Conservation (phyloP, 2,329 filamentous ascomycete species). For the Onygena corvina region DNA sequence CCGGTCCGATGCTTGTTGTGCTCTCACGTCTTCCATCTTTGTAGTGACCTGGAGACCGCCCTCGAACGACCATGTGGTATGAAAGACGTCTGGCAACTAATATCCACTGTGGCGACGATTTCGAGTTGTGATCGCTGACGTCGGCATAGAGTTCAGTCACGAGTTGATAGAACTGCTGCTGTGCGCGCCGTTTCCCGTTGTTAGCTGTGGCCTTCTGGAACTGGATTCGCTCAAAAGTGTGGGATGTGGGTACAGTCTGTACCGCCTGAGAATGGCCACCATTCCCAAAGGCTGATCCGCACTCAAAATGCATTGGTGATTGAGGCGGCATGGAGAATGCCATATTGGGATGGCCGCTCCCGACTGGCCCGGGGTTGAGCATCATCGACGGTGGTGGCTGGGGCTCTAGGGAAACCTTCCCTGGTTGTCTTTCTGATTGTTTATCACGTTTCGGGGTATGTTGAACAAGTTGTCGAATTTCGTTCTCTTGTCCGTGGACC, state of each 20-base stretch:
- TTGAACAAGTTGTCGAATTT: slow-evolving; percentile 72
- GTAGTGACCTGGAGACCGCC: slow-evolving; percentile 70
- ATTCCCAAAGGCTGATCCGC: slow-evolving; percentile 22
- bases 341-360: slow-evolving; percentile 18
- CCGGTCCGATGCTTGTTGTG: slow-evolving; percentile 58
- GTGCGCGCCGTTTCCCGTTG: slow-evolving; percentile 79
- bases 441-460: slow-evolving; percentile 89
- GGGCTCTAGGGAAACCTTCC: slow-evolving; percentile 55
- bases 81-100: slow-evolving; percentile 62
- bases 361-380: slow-evolving; percentile 20
- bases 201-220: slow-evolving; percentile 92
- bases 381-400: slow-evolving; percentile 44
- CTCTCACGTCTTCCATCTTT: slow-evolving; percentile 58
- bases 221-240: slow-evolving; percentile 76
- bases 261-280: slow-evolving; percentile 22
- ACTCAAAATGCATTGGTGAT: slow-evolving; percentile 26
- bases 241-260: slow-evolving; percentile 31
- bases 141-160: slow-evolving; percentile 72
- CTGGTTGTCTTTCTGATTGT: slow-evolving; percentile 64
- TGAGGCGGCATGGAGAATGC: slow-evolving; percentile 20
- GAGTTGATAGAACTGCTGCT: slow-evolving; percentile 88
- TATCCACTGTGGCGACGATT: slow-evolving; percentile 45
- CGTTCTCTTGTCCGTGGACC: slow-evolving; percentile 61
- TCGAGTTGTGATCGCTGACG: slow-evolving; percentile 37
- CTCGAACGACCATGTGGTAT: slow-evolving; percentile 75